Conservation (phyloP, 116 monocot genomes). For the Thalassia testudinum region DNA sequence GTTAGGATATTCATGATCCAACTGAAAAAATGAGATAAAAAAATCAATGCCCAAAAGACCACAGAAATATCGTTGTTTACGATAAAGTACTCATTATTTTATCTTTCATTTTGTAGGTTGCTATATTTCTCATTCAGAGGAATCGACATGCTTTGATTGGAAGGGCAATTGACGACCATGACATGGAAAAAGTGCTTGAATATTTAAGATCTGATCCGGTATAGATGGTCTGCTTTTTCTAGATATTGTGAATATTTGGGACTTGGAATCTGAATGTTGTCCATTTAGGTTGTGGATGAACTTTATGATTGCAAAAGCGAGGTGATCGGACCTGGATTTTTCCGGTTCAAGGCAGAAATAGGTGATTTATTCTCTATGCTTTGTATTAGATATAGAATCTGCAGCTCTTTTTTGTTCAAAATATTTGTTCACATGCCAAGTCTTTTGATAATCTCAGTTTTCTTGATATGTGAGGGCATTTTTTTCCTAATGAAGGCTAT, state of each 20-base stretch:
- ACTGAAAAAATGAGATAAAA: too few species aligned
- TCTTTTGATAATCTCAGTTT: too few species aligned
- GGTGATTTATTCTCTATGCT: constrained; percentile 18
- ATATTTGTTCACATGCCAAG: too few species aligned
- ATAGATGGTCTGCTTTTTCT: constrained; percentile 1
- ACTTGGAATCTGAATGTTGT: neutral
- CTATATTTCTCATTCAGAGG: constrained; percentile 96
- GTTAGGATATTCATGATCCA: too few species aligned
- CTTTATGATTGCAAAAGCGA: constrained; percentile 99
- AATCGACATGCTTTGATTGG: constrained; percentile 94
- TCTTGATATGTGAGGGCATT: too few species aligned
- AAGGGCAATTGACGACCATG: constrained; percentile 96
- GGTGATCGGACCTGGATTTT: constrained; percentile 98
- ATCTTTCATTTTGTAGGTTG: constrained; percentile 84
- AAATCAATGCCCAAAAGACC: too few species aligned
- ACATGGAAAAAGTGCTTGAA: constrained; percentile 82
- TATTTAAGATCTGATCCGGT: constrained; percentile 95
- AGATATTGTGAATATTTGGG: neutral
- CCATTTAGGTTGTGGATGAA: constrained; percentile 74
- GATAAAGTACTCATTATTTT: too few species aligned
- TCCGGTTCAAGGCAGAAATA: constrained; percentile 99
- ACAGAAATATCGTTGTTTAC: too few species aligned
- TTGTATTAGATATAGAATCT: too few species aligned
- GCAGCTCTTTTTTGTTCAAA: too few species aligned
- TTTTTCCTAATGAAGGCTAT: too few species aligned